Base-by-base conservation (phyloP, 2,329 filamentous ascomycete species). In the Coniochaeta pulveracea region DNA sequence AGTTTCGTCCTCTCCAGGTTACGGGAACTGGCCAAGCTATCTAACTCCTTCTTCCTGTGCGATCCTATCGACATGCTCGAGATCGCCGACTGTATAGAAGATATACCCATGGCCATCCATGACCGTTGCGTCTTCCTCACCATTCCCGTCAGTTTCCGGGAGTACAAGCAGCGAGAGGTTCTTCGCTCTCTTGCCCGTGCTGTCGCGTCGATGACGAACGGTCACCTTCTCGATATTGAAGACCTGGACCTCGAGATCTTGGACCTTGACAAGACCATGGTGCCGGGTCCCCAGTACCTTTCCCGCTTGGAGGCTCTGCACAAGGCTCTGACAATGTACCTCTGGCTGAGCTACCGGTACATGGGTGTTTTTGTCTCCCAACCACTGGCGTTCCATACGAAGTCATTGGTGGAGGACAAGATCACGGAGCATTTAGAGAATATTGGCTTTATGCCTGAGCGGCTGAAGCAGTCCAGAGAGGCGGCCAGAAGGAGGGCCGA, bases 301-400 rank as follows among this genome's bases (percentile, higher is more conserved):
- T 61, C 63, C 35, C 57, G 64, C 7, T 63, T 96, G 14, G 91
- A 98, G 53, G 54, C 61, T 3, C 65, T 98, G 11, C 91, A 98
- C 59, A 83, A 84, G 47, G 66, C 75, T 18, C 62, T 98, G 23
- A 85, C 89, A 27, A 61, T 88, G 29, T 98, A 96, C 51, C 67
- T 93, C 2, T 98, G 91, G 91, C 66, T 98, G 11, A 89, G 83
- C 45, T 96, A 89, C 56, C 79, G 89, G 6, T 93, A 89, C 54
- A 67, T 76, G 4, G 83, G 84, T 31, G 68, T 93, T 33, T 93
- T 95, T 54, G 70, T 63, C 5, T 83, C 79, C 42, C 74, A 89
- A 45, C 63, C 64, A 1, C 64, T 94, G 26, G 86, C 85, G 1
- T 80, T 83, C 42, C 77, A 94, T 50, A 74, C 85, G 31, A 93